Base-by-base conservation (phyloP, 768 basidiomycete species). In the Tephrocybe sp. region DNA sequence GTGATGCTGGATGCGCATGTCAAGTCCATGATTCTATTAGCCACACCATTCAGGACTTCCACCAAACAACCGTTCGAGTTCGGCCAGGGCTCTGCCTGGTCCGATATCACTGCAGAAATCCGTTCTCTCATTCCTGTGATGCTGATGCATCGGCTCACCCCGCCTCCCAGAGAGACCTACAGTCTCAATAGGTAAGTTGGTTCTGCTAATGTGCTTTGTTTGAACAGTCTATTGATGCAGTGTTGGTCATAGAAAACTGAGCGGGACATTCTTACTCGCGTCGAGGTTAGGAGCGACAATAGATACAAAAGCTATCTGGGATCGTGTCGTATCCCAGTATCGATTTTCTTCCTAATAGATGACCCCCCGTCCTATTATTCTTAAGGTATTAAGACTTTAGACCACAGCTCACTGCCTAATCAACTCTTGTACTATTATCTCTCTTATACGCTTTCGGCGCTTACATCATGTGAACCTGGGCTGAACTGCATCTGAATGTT, bases 161-260 rank as follows among this genome's bases (percentile, higher is more conserved):
- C 95, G 0, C 95, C 95, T 2, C 95, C 95, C 0, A 72, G 81
- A 49, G 94, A 98, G 70, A 97, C 95, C 1, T 97, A 97, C 65
- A 92, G 90, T 65, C 69, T 97, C 46, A 98, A 99, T 64, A 72
- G 93, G 87, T 86, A 53, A 48, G 79, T 57, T 11, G 27, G 5
- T 11, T 11, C 5, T 5, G 11, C 18, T 18, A 36, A 38, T 25
- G 46, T 10, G 33, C 33, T 39, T 27, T 21, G 8, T 10, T 15
- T 15, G 12, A 7, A 30, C 29, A 30, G 16, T 23, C 9, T 47
- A 16, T 12, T 30, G 21, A 21, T 40, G 25, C 44, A 37, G 6
- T 18, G 11, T 19, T 42, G 23, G 3, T 50, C 4, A 3, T 59
- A 86, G 89, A 61, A 93, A 92, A 74, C 58, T 92, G 61, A 90